Evolutionary conservation across 2,329 filamentous ascomycete genomes (phyloP).

Genomic region (Ophiostoma novo-ulmi): DNA sequence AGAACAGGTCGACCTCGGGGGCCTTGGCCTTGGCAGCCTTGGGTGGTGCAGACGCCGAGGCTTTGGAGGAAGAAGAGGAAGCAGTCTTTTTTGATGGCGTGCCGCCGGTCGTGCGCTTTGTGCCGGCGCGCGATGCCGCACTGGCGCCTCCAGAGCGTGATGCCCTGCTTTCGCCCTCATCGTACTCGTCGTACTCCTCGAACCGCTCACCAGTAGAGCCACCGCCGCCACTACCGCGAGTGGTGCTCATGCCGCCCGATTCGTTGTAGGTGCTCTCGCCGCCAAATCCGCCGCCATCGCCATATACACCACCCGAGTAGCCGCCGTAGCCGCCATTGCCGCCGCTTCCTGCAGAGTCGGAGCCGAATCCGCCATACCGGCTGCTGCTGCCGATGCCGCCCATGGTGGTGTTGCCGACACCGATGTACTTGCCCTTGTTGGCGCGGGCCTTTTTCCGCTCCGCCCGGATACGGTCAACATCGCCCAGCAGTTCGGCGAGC

Average conservation of each 20-base stretch:
- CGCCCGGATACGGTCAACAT: conserved; percentile 79
- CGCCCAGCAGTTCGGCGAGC: conserved; percentile 83
- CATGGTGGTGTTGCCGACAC: conserved; percentile 57
- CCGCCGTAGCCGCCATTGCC: conserved; percentile 48
- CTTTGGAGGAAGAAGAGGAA: conserved; percentile 34
- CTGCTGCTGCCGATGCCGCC: conserved; percentile 40
- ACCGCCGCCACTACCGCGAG: conserved; percentile 31
- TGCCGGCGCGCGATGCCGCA: conserved; percentile 45
- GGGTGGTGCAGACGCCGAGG: conserved; percentile 49
- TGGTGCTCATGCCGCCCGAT: conserved; percentile 17
- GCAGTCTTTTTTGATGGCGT: conserved; percentile 44
- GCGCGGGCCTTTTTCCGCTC: conserved; percentile 84
- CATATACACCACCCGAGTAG: conserved; percentile 72
- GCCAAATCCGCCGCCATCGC: conserved; percentile 92
- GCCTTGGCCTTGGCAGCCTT: conserved; percentile 76
- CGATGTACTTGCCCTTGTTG: conserved; percentile 91
- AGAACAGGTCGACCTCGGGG: conserved; percentile 88
- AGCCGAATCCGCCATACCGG: conserved; percentile 88
- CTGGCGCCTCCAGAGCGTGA: conserved; percentile 36
- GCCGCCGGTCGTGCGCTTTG: conserved; percentile 25
- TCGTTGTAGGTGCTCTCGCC: conserved; percentile 73
- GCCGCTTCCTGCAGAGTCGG: conserved; percentile 68
- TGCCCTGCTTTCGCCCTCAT: conserved; percentile 59
- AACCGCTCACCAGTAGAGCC: conserved; percentile 67
- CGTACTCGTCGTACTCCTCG: conserved; percentile 95